Evolutionary conservation across 2,329 filamentous ascomycete genomes (phyloP), one percentile per base, ranked within the genome.

Genomic region (Ascochyta koolunga): DNA sequence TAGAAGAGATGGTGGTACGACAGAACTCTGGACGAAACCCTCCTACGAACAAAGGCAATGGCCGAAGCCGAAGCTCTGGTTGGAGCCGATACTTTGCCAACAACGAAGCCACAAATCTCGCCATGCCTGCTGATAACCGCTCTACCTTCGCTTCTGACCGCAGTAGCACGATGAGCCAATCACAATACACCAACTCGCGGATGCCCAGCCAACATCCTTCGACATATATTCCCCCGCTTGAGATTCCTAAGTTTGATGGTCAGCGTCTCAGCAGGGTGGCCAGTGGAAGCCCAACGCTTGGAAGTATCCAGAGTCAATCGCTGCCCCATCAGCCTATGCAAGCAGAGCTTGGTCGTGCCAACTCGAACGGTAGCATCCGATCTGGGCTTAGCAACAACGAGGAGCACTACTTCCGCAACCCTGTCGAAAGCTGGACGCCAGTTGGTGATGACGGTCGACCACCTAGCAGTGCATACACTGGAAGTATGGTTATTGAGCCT

Each of bases 61-160:
- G 61, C 22, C 65, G 72, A 58, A 75, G 69, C 50, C 73, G 76
- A 18, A 90, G 87, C 67, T 91, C 89, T 10, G 89, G 89, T 40
- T 91, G 89, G 89, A 90, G 90, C 72, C 79, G 85, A 47, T 91
- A 91, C 74, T 91, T 89, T 83, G 89, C 88, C 13, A 88, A 87
- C 44, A 89, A 88, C 47, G 89, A 87, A 61, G 83, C 73, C n/a
- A 77, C 75, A 5, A 76, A 77, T 50, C 68, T 78, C 5, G 73
- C 86, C 7, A 76, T 88, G 50, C 87, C 88, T 65, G 83, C 88
- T 21, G 78, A 89, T 7, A 86, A 70, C 29, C 67, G 74, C 37
- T 73, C 71, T 8, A 75, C 74, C 8, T 76, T 69, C 50, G 70
- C 69, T 9, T 74, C 74, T 5, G 72, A 76, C 44, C 60, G 73